phyloP scores from a whole-genome alignment of 768 basidiomycete genomes.

The Leucocoprinus sp. region DNA sequence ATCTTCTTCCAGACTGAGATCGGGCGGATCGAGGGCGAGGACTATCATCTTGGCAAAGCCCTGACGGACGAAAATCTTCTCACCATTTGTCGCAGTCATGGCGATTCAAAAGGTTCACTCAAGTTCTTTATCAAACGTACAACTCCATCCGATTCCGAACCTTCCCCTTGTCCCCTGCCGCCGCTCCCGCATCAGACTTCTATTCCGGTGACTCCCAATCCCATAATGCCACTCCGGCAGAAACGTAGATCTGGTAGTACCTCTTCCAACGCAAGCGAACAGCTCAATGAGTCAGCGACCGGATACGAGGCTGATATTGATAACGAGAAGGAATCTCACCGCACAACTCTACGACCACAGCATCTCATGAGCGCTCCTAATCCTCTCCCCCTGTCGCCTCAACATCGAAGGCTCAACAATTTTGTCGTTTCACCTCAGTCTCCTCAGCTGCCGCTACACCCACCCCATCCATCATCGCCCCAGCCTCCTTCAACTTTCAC shows the following conservation, averaged over 20 bases:
- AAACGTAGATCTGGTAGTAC: constrained; percentile 51
- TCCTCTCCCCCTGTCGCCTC: constrained; percentile 28
- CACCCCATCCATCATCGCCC: constrained; percentile 9
- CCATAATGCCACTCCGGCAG: constrained; percentile 39
- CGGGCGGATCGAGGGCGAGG: constrained; percentile 81
- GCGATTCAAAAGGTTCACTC: constrained; percentile 72
- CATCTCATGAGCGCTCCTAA: constrained; percentile 15
- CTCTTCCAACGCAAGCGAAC: constrained; percentile 58
- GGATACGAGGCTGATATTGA: constrained; percentile 75
- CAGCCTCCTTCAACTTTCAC: constrained; percentile 16
- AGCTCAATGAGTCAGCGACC: constrained; percentile 38
- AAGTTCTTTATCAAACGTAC: constrained; percentile 76
- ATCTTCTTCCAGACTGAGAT: constrained; percentile 91
- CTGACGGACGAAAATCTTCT: constrained; percentile 64
- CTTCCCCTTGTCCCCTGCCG: constrained; percentile 22
- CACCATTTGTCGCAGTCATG: constrained; percentile 59
- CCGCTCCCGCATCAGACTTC: constrained; percentile 23
- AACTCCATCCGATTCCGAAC: constrained; percentile 53
- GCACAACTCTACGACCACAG: constrained; percentile 34
- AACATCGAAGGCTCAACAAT: constrained; percentile 28
- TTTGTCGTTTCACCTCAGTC: constrained; percentile 10
- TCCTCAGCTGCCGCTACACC: constrained; percentile 5
- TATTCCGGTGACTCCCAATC: constrained; percentile 26
- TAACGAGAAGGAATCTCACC: constrained; percentile 42
- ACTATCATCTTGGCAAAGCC: constrained; percentile 65